Base-by-base conservation (phyloP, 495 filamentous ascomycete genomes). In the Parachaetomium inaequale region DNA sequence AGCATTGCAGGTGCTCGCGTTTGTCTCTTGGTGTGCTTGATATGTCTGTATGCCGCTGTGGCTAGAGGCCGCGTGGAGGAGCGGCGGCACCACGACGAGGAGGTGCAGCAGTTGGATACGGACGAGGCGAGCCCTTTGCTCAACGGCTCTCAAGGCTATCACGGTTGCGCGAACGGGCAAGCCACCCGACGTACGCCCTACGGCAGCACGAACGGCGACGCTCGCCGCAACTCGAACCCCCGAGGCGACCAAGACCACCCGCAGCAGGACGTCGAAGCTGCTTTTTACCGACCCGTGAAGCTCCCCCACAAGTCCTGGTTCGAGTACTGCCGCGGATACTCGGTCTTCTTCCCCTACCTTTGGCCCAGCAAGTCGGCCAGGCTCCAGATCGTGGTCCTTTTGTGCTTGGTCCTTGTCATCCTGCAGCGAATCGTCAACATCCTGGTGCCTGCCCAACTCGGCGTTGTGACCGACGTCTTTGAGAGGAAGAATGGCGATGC, bases 311-410 rank as follows among this genome's bases (percentile, higher is more conserved):
- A 75, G 63, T 74, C 74, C 7, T 79, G 74, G 74, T 75, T 70
- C 64, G 94, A 97, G 71, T 98, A 98, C 70, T 76, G 93, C 53
- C 85, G 86, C 61, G 89, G 90, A 23, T 98, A 96, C 72, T 87
- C 85, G 19, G 77, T 96, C 25, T 95, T 98, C 75, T 92, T 96
- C 74, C 93, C 92, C 0, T 98, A 96, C 69, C 84, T 96, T 42
- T 98, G 93, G 93, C 93, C 91, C 17, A 87, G 84, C 60, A 91
- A 92, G 66, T 85, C 89, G 28, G 74, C 78, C 36, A 78, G 76
- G 64, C 79, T 96, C 25, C 88, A 96, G 76, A 52, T 88, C 23
- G 76, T 89, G 43, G 89, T 94, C 19, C 63, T 95, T 4, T 60
- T 90, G 40, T 96, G 93, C 75, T 89, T 96, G 65, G 32, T 84